These are phyloP conservation scores for Hypoxylon intermedium DNA, from an alignment of 495 filamentous ascomycete species.

Conservation along the genomic window DNA sequence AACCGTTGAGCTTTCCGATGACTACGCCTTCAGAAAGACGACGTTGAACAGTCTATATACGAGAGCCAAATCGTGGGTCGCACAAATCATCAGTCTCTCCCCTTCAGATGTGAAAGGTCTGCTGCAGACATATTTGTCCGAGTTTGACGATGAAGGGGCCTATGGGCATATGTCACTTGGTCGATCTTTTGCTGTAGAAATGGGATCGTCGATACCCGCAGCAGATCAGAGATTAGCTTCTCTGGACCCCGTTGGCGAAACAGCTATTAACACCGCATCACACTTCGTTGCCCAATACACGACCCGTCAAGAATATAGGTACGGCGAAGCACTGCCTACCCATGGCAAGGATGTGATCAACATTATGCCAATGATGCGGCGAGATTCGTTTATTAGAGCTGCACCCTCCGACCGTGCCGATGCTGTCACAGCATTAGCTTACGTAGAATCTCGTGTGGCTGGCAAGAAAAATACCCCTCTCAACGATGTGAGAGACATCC, in stretches of 20 bases:
- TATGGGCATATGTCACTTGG: conserved; percentile 92
- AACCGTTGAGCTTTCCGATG: conserved; percentile 87
- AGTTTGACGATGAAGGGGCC: conserved; percentile 84
- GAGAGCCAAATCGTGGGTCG: conserved; percentile 81
- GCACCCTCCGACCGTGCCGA: conserved; percentile 60
- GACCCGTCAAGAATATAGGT: conserved; percentile 92
- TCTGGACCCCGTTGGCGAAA: conserved; percentile 73
- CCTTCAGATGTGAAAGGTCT: conserved; percentile 95
- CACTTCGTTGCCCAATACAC: conserved; percentile 97
- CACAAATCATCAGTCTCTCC: conserved; percentile 77
- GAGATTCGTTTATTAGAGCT: conserved; percentile 49
- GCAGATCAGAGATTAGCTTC: conserved; percentile 84
- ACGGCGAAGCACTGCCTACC: conserved; percentile 71
- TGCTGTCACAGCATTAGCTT: conserved; percentile 64
- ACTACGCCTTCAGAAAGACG: conserved; percentile 76
- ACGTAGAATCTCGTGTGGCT: conserved; percentile 72
- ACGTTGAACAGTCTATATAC: conserved; percentile 81
- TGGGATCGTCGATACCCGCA: conserved; percentile 85
- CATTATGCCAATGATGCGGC: conserved; percentile 59
- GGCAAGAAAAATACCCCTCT: conserved; percentile 72
- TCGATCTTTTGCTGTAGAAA: conserved; percentile 92
- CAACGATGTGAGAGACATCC: conserved; percentile 74
- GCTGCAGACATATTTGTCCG: conserved; percentile 92
- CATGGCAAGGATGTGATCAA: conserved; percentile 67
- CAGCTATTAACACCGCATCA: conserved; percentile 84